Evolutionary conservation across 768 basidiomycete genomes (phyloP), one percentile per base, ranked within the genome.

Genomic region (Pulveroboletus sp.): DNA sequence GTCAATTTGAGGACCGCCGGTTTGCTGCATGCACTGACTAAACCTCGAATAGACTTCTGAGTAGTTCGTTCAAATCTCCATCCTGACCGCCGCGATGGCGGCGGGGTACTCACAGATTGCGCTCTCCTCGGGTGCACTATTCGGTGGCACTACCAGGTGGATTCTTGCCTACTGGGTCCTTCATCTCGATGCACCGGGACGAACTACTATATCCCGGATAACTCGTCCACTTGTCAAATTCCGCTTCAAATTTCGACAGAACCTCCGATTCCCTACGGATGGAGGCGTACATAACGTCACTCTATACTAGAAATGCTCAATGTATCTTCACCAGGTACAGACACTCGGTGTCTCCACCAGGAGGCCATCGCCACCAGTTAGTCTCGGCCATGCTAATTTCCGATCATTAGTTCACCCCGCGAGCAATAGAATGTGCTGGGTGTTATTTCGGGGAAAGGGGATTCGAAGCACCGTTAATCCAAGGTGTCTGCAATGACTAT

Each of bases 11-110:
- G 22, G 32, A 39, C 47, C 7, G 42, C 39, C 45, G 10, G n/a
- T 26, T 13, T 20, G 11, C 23, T 26, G 34, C 19, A 16, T 17
- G 17, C 26, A 24, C 24, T 31, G 12, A 22, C 38, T 45, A 34
- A 19, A 48, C 49, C 14, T 46, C 42, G 26, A 45, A 40, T 22
- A 40, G 51, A n/a, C 45, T 51, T 49, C 17, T 36, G 20, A 37
- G n/a, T 2, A 17, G 20, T 39, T 32, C n/a, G 51, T 43, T 35
- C 43, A 44, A 47, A 64, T 63, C 46, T 61, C 52, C 52, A 58
- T 58, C 43, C 41, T 53, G 31, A 9, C 59, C 56, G 60, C 62
- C 44, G 56, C 61, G 62, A 64, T 49, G 62, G 61, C 62, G 48
- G 51, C 61, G 61, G 62, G 50, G 16, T 46, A 17, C 39, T 22